Conservation (phyloP, 164 flowering plant species). For the Malania oleifera region DNA sequence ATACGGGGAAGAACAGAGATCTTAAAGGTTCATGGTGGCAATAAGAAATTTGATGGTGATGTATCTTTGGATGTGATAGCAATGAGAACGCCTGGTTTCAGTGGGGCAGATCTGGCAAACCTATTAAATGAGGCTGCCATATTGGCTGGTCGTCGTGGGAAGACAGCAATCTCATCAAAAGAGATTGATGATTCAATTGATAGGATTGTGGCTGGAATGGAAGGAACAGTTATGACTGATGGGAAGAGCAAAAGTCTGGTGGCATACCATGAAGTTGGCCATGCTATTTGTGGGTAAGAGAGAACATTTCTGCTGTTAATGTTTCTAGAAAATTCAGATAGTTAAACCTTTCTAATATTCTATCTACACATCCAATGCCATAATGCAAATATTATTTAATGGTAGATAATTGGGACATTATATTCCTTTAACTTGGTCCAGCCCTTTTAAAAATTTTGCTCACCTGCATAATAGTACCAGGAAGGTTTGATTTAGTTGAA, state of each 20-base stretch:
- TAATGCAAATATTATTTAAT: no score
- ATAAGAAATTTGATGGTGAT: constrained; percentile 76
- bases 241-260: constrained; percentile 90
- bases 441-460: no score
- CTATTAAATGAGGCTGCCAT: constrained; percentile 93
- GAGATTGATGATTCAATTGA: constrained; percentile 93
- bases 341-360: no score
- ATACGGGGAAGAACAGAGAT: constrained; percentile 85
- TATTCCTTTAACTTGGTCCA: no score
- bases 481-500: no score
- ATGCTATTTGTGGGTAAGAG: constrained; percentile 87
- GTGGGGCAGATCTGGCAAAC: constrained; percentile 96
- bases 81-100: constrained; percentile 94
- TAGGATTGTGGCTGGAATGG: constrained; percentile 94
- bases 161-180: constrained; percentile 68
- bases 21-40: constrained; percentile 78
- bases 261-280: constrained; percentile 97
- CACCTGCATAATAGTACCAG: no score
- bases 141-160: constrained; percentile 84
- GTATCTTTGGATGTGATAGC: constrained; percentile 89
- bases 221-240: constrained; percentile 91
- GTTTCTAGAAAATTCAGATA: no score
- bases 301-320: neutral
- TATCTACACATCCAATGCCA: no score
- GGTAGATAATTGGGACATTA: no score